Conservation (phyloP, 495 filamentous ascomycete genomes). For the Penicillium odoratum region DNA sequence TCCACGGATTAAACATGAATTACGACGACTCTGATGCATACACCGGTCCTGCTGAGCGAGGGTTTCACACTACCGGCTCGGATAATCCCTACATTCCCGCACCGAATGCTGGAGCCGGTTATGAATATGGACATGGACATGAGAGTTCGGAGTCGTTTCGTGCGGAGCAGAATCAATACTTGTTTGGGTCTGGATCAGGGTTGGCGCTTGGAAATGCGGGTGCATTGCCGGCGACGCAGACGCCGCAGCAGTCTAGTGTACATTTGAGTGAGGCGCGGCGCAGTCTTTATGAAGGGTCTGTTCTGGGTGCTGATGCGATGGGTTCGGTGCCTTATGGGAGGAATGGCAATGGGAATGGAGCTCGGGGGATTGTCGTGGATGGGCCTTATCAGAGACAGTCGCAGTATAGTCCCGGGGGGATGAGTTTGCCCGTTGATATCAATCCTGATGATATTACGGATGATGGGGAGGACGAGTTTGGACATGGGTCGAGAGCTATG, state of each 20-base stretch:
- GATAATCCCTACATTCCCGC: slow-evolving; percentile 48
- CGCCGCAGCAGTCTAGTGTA: slow-evolving; percentile 34
- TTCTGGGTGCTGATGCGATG: neutral
- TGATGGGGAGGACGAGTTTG: slow-evolving; percentile 80
- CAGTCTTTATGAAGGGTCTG: slow-evolving; percentile 30
- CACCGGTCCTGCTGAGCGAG: slow-evolving; percentile 45
- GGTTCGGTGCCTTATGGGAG: slow-evolving; percentile 26
- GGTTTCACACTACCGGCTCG: slow-evolving; percentile 42
- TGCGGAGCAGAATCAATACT: slow-evolving; percentile 22
- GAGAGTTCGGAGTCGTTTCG: slow-evolving; percentile 26
- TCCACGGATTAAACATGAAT: slow-evolving; percentile 46
- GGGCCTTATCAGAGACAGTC: slow-evolving; percentile 63
- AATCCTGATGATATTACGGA: slow-evolving; percentile 81
- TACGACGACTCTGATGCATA: slow-evolving; percentile 17
- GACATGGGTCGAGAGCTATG: slow-evolving; percentile 42
- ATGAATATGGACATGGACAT: neutral
- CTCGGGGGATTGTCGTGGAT: slow-evolving; percentile 36
- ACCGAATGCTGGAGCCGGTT: slow-evolving; percentile 6
- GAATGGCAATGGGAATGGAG: slow-evolving; percentile 5
- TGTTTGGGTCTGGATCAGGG: slow-evolving; percentile 44
- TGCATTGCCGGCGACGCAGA: slow-evolving; percentile 38
- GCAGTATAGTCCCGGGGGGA: slow-evolving; percentile 51
- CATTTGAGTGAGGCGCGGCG: slow-evolving; percentile 29
- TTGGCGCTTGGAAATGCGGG: slow-evolving; percentile 36
- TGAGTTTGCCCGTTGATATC: slow-evolving; percentile 52